A percentile compares a stretch with the other conserved stretches of the same genome.
Conservation (phyloP, 106 monocot species). For the Alisma plantagoaquatica region DNA sequence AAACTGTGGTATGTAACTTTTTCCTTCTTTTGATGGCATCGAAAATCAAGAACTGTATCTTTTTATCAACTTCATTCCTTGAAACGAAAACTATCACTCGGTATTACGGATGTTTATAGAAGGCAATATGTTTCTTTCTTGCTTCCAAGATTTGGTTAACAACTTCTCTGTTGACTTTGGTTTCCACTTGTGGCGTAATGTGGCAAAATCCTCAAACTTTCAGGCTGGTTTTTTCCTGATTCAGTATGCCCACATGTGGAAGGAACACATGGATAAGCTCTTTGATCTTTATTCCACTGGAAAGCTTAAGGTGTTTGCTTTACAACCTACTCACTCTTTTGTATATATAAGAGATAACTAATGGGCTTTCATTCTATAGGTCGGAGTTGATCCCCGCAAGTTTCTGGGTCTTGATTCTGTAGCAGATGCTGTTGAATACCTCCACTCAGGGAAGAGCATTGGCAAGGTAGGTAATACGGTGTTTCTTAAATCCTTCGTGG, state of each 20-base stretch:
- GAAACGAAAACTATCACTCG: no score
- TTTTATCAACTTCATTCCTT: no score
- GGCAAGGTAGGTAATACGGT: conserved; percentile 64
- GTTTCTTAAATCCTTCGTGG: background rate
- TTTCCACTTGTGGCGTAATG: no score
- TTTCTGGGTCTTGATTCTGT: conserved; percentile 74
- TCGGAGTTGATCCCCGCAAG: conserved; percentile 63
- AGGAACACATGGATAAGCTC: conserved; percentile 67
- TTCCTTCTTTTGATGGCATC: no score
- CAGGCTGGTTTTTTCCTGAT: conserved; percentile 97
- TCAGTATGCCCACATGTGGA: conserved; percentile 65
- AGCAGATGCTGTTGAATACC: conserved; percentile 93
- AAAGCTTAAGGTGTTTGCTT: conserved; percentile 67
- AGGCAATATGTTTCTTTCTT: no score
- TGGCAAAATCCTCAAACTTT: no score
- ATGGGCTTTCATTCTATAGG: conserved; percentile 20
- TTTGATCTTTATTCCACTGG: conserved; percentile 73
- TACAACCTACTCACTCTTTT: background rate
- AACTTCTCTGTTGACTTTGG: no score
- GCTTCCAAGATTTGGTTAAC: no score
- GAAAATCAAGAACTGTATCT: no score
- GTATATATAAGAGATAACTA: background rate
- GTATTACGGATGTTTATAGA: no score
- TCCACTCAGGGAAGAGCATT: conserved; percentile 84
- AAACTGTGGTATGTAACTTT: conserved; percentile 78